Conservation (phyloP, 2,329 filamentous ascomycete genomes). For the Colletotrichum incanum region DNA sequence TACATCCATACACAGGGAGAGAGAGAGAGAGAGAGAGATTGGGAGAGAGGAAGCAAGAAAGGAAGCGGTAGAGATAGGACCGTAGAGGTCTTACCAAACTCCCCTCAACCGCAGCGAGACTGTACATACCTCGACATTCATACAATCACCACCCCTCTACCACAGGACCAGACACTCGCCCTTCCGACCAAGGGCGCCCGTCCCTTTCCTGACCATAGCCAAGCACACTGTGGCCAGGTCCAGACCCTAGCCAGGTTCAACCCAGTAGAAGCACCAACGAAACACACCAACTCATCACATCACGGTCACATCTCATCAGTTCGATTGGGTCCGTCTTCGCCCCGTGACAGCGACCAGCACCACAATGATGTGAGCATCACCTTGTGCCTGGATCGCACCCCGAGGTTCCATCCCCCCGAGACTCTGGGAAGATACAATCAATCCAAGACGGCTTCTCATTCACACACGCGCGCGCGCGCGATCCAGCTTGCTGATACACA, state of each 20-base stretch:
- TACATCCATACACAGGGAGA: not conserved
- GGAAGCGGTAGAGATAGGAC: not conserved
- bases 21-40: not conserved
- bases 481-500: not conserved
- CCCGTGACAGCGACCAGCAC: conserved; percentile 31
- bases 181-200: not conserved
- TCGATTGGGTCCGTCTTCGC: conserved; percentile 17
- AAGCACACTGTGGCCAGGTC: not conserved
- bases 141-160: not conserved
- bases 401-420: not conserved
- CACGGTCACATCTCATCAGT: conserved; percentile 27
- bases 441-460: not conserved
- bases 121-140: not conserved
- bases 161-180: not conserved
- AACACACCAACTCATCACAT: conserved; percentile 26
- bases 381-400: conserved; percentile 25
- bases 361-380: conserved; percentile 16
- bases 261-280: conserved; percentile 10
- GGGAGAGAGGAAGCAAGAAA: not conserved
- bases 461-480: not conserved
- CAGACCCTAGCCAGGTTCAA: conserved; percentile 17
- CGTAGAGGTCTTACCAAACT: conserved; percentile 15
- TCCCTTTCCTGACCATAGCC: conserved; percentile 22
- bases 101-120: not conserved
- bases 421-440: not conserved